A percentile compares a stretch with the other conserved stretches of the same genome.
Evolutionary conservation across 2,329 filamentous ascomycete genomes (phyloP).

Genomic region (Botryotinia calthae): DNA sequence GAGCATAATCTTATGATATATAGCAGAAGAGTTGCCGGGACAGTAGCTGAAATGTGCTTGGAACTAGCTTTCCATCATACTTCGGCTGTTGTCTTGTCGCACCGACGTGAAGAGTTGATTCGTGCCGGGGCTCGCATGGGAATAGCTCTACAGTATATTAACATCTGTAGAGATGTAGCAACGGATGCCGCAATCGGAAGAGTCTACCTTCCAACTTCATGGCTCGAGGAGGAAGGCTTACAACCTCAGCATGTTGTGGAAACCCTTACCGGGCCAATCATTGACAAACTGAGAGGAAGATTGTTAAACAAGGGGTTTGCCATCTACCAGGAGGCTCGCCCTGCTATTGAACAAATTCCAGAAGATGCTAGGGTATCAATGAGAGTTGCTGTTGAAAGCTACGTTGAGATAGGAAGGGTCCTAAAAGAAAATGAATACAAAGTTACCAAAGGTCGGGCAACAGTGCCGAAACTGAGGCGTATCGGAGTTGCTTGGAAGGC

Average conservation of each 20-base stretch:
- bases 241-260: constrained; percentile 54
- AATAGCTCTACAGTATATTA: constrained; percentile 72
- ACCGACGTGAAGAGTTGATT: constrained; percentile 47
- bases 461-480: constrained; percentile 47
- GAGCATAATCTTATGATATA: constrained; percentile 62
- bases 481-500: constrained; percentile 58
- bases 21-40: constrained; percentile 66
- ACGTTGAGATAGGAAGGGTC: constrained; percentile 72
- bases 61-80: constrained; percentile 62
- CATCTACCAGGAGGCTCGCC: constrained; percentile 54
- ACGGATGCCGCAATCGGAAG: constrained; percentile 63
- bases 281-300: constrained; percentile 51
- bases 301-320: constrained; percentile 60
- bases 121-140: constrained; percentile 64
- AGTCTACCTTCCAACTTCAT: constrained; percentile 65
- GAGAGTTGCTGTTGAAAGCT: constrained; percentile 69
- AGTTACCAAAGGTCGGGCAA: constrained; percentile 45
- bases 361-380: constrained; percentile 59
- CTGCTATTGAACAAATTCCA: constrained; percentile 61
- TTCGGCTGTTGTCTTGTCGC: constrained; percentile 23
- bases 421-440: constrained; percentile 44
- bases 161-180: constrained; percentile 71
- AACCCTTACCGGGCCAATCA: constrained; percentile 46
- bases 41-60: constrained; percentile 66
- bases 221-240: constrained; percentile 59